Percentiles rank a stretch among this genome's conserved stretches.
Conservation (phyloP, 306 rosid genomes). For the Oxytropis ochrocephala region DNA sequence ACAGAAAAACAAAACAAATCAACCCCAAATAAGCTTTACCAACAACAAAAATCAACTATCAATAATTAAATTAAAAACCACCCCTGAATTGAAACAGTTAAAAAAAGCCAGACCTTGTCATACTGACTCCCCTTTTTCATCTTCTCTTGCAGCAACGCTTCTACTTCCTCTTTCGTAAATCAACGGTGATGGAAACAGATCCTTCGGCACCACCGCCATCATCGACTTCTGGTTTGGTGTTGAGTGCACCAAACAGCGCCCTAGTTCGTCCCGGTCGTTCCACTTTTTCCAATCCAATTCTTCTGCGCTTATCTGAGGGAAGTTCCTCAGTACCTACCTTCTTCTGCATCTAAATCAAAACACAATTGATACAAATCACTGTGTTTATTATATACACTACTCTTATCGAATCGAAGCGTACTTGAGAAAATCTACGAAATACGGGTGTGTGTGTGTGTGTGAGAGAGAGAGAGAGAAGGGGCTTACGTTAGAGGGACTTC, state of each 20-base stretch:
- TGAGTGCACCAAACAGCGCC: slow-evolving; percentile 37
- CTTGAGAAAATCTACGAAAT: background rate
- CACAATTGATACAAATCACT: background rate
- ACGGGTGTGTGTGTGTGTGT: too few relatives aligned
- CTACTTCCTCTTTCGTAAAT: slow-evolving; percentile 72
- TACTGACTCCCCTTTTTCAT: slow-evolving; percentile 40
- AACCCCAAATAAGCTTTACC: background rate
- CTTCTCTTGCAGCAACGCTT: slow-evolving; percentile 60
- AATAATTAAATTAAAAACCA: background rate
- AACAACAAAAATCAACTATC: background rate
- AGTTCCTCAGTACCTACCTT: slow-evolving; percentile 46
- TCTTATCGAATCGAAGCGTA: background rate
- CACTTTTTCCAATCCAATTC: slow-evolving; percentile 50
- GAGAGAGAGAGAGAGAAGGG: background rate
- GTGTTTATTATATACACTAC: background rate
- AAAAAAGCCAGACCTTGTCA: slow-evolving; percentile 51
- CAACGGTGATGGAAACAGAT: slow-evolving; percentile 38
- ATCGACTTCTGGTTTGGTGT: slow-evolving; percentile 32
- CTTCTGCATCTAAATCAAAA: slow-evolving; percentile 31
- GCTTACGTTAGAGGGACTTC: slow-evolving; percentile 60
- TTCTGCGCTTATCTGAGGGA: slow-evolving; percentile 63
- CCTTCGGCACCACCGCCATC: slow-evolving; percentile 32
- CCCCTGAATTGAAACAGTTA: background rate
- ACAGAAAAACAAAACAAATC: background rate
- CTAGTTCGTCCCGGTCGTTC: slow-evolving; percentile 38